Evolutionary conservation across 768 basidiomycete species (phyloP).

Genomic region (Sporobolomyces roseus): DNA sequence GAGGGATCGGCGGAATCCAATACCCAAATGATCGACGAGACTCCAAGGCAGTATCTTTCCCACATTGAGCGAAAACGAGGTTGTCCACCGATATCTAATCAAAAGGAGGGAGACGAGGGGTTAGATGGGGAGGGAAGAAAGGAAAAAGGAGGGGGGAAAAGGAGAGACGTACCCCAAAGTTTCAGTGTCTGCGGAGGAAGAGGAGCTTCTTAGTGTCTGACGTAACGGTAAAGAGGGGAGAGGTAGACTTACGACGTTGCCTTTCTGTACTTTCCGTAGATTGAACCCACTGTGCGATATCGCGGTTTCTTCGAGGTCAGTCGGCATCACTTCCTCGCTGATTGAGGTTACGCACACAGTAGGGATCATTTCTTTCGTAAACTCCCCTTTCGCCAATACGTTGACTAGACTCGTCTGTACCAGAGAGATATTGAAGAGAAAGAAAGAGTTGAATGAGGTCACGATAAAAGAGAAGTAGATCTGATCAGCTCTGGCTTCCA

Average conservation of each 20-base stretch:
- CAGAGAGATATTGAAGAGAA: too few species aligned
- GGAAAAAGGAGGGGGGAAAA: not conserved
- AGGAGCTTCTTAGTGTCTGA: not conserved
- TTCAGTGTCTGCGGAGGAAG: constrained; percentile 26
- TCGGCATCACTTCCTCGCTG: too few species aligned
- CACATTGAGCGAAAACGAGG: constrained; percentile 41
- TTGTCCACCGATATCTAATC: constrained; percentile 41
- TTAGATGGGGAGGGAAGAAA: not conserved
- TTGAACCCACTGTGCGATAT: constrained; percentile 33
- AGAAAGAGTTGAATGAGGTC: not conserved
- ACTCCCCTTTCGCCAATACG: constrained; percentile 31
- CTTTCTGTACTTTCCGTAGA: constrained; percentile 32
- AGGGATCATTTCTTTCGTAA: constrained; percentile 39
- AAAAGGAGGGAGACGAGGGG: not conserved
- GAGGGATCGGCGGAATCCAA: constrained; percentile 34
- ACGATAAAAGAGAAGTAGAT: not conserved
- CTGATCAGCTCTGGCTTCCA: not conserved
- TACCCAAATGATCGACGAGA: constrained; percentile 33
- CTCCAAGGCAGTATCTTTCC: constrained; percentile 41
- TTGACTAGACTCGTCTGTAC: constrained; percentile 36
- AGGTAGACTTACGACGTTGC: constrained; percentile 25
- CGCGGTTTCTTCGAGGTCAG: too few species aligned
- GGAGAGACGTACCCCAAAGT: constrained; percentile 27
- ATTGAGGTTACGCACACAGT: constrained; percentile 32
- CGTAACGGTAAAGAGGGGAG: too few species aligned